These are phyloP conservation scores for Colletotrichum sp. DNA, from an alignment of 2,329 filamentous ascomycete species.

Conservation along the genomic window DNA sequence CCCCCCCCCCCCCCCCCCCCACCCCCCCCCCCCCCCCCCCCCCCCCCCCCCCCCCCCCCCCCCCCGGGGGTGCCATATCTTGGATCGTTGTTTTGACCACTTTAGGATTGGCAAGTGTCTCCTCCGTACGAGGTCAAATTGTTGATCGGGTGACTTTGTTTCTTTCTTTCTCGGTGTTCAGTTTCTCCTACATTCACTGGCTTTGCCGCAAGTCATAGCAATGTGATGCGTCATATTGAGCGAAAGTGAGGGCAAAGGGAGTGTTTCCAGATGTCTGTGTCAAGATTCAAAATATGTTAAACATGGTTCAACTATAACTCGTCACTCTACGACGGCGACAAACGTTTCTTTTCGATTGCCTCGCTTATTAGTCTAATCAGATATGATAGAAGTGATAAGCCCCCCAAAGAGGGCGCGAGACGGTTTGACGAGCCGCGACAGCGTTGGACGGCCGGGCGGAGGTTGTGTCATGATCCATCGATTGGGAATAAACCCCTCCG, in stretches of 20 bases:
- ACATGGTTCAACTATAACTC: neutral
- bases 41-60: no score
- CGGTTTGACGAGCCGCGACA: neutral
- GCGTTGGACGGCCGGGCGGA: neutral
- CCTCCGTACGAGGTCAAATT: neutral
- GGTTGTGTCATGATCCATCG: neutral
- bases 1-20: no score
- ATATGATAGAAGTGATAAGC: neutral
- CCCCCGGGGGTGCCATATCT: neutral
- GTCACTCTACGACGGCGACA: neutral
- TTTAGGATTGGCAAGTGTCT: neutral
- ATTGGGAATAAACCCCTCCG: neutral
- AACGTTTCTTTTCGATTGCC: neutral
- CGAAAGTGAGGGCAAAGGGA: neutral
- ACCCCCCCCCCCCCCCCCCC: no score
- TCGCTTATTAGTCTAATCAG: neutral
- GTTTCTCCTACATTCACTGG: neutral
- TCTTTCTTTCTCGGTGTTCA: neutral
- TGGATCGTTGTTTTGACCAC: neutral
- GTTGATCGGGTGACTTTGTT: neutral
- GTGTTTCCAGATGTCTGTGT: neutral
- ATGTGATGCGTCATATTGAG: slow-evolving; percentile 5
- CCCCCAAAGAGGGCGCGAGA: neutral
- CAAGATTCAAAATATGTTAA: neutral
- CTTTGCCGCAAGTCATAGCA: neutral